phyloP scores from a whole-genome alignment of 2,329 filamentous ascomycete species.

The Cladophialophora bantiana region DNA sequence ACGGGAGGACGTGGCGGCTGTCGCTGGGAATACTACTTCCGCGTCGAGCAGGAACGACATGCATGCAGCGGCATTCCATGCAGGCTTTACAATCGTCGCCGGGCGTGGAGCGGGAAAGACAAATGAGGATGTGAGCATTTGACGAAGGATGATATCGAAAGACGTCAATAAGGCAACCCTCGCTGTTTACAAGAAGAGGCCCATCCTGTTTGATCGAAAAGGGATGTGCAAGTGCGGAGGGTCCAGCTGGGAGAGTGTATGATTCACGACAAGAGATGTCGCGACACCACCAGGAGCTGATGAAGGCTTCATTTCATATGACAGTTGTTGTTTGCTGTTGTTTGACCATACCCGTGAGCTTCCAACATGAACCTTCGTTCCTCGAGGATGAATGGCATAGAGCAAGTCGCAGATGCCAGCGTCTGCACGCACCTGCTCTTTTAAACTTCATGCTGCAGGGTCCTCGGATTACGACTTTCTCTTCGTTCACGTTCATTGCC shows the following conservation, averaged over 20 bases:
- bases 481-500: background rate
- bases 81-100: constrained; percentile 8
- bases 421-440: background rate
- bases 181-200: background rate
- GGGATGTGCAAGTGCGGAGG: background rate
- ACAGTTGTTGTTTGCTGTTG: background rate
- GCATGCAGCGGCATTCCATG: constrained; percentile 6
- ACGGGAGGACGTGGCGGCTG: constrained; percentile 7
- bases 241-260: background rate
- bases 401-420: background rate
- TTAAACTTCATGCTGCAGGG: background rate
- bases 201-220: background rate
- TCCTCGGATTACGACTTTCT: background rate
- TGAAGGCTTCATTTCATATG: background rate
- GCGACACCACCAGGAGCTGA: background rate
- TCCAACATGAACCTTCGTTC: background rate
- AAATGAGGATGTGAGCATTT: background rate
- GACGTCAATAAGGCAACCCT: background rate
- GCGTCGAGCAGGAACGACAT: constrained; percentile 5
- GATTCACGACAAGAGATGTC: background rate
- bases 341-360: background rate
- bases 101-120: background rate
- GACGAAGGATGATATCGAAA: background rate
- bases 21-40: constrained; percentile 9
- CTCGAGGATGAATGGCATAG: background rate